phyloP scores from a whole-genome alignment of 495 filamentous ascomycete genomes.

The Neurospora hispaniola region DNA sequence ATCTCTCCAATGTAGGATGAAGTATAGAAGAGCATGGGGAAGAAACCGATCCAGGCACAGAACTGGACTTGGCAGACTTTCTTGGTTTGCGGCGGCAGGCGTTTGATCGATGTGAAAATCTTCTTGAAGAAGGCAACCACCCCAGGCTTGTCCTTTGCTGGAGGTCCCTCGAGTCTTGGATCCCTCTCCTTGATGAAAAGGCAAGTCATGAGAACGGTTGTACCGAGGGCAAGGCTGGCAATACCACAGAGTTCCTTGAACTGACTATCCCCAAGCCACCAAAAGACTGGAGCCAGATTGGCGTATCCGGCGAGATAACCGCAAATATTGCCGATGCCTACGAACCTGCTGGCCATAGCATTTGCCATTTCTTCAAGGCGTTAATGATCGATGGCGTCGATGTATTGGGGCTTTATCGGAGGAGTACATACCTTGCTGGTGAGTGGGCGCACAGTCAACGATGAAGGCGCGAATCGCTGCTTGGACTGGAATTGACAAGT shows the following conservation, averaged over 20 bases:
- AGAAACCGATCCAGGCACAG: slow-evolving; percentile 90
- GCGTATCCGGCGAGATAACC: slow-evolving; percentile 77
- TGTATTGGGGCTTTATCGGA: neutral
- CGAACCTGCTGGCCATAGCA: slow-evolving; percentile 72
- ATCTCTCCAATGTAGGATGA: slow-evolving; percentile 87
- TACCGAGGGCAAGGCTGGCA: slow-evolving; percentile 55
- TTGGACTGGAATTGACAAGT: slow-evolving; percentile 43
- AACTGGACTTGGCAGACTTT: slow-evolving; percentile 82
- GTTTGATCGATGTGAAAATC: slow-evolving; percentile 62
- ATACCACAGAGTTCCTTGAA: slow-evolving; percentile 85
- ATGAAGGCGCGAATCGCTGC: slow-evolving; percentile 83
- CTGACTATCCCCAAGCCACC: slow-evolving; percentile 72
- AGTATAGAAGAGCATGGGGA: slow-evolving; percentile 88
- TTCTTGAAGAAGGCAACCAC: slow-evolving; percentile 66
- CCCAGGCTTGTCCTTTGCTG: slow-evolving; percentile 47
- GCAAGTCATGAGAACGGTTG: slow-evolving; percentile 58
- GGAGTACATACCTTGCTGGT: slow-evolving; percentile 57
- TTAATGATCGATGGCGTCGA: slow-evolving; percentile 5
- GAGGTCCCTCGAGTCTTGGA: slow-evolving; percentile 56
- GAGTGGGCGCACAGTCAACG: slow-evolving; percentile 76
- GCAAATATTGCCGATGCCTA: slow-evolving; percentile 75
- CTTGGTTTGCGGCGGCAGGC: slow-evolving; percentile 66
- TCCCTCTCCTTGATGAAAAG: slow-evolving; percentile 63
- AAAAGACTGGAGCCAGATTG: slow-evolving; percentile 56
- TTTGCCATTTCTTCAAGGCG: slow-evolving; percentile 55